A percentile compares a stretch with the other conserved stretches of the same genome.
Evolutionary conservation across 139 green algal genomes (phyloP).

Genomic region (Diplosphaera chodatii): DNA sequence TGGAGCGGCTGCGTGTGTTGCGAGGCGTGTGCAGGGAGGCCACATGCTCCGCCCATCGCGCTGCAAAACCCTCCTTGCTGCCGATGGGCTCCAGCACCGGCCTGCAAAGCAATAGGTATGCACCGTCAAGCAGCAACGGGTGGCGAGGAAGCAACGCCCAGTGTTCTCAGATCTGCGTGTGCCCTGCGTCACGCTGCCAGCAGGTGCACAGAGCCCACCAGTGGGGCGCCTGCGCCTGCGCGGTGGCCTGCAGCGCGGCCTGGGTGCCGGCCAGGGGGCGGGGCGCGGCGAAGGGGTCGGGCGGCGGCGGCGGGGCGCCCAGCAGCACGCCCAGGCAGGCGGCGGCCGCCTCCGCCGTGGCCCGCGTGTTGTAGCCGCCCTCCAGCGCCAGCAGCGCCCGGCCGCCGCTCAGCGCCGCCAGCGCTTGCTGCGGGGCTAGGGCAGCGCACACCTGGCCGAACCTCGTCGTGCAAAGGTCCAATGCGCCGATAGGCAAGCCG

Average conservation of each 20-base stretch:
- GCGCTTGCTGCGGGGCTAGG: not conserved
- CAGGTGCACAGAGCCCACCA: not conserved
- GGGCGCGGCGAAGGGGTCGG: not conserved
- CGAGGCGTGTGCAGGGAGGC: not conserved
- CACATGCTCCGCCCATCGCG: not conserved
- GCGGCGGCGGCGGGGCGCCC: slow-evolving; percentile 6
- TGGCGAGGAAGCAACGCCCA: not conserved
- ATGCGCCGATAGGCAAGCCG: too few relatives aligned
- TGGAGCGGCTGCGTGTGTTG: not conserved
- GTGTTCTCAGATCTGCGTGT: too few relatives aligned
- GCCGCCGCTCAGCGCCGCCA: slow-evolving; percentile 14
- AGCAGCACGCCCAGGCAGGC: slow-evolving; percentile 50
- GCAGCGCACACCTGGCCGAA: too few relatives aligned
- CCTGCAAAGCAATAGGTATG: not conserved
- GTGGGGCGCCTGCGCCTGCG: not conserved
- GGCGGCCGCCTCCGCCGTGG: slow-evolving; percentile 41
- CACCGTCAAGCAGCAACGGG: not conserved
- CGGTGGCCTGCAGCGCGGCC: not conserved
- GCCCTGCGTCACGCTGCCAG: too few relatives aligned
- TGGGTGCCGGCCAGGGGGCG: not conserved
- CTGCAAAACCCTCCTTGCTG: not conserved
- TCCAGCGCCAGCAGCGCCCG: slow-evolving; percentile 52
- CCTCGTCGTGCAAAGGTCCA: too few relatives aligned
- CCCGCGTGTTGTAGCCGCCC: slow-evolving; percentile 57
- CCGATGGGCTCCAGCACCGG: not conserved